Base-by-base conservation (phyloP, 169 alveolate genomes). In the Eimeria zaria region DNA sequence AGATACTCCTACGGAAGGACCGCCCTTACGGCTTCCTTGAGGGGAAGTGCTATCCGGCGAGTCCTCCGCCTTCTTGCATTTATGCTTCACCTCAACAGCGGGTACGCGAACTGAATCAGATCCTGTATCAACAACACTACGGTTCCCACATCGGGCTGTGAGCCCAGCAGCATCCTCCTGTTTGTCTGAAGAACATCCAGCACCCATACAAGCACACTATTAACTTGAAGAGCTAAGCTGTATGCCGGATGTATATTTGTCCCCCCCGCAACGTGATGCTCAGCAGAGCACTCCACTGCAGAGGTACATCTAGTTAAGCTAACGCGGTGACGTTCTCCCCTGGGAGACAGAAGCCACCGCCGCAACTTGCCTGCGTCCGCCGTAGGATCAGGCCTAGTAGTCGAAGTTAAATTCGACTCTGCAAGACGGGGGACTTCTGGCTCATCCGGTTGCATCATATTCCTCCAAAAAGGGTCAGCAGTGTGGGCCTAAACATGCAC, bases 391-490 rank as follows among this genome's bases (percentile, higher is more conserved):
- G 91, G 27, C 8, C 18, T 12, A 8, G 53, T 27, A 12, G 44
- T 33, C 76, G 39, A 33, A 12, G 53, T 18, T 55, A 53, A 81
- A 46, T 46, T 55, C 73, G 76, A 53, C 3, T 39, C 84, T 14
- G 44, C 39, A 39, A 69, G 44, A 20, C 62, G 33, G 60, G 41
- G 51, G 36, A 20, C 80, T n/a, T 60, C 83, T 7, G 94, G 81
- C 62, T 87, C 94, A 2, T 87, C 94, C 9, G 94, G 94, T 12
- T 87, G 83, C 83, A 64, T 87, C 94, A 87, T 87, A 46, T 87
- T 87, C 46, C 83, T 48, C 88, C 81, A 18, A 39, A 73, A 73
- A 73, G 3, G 1, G n/a, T 73, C 33, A 22, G 18, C 30, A 73
- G 83, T 53, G 55, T 39, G 1, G 83, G 53, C 20, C 5, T 39